These are phyloP conservation scores for Fusarium sp. DNA, from an alignment of 2,329 filamentous ascomycete species.

Conservation along the genomic window DNA sequence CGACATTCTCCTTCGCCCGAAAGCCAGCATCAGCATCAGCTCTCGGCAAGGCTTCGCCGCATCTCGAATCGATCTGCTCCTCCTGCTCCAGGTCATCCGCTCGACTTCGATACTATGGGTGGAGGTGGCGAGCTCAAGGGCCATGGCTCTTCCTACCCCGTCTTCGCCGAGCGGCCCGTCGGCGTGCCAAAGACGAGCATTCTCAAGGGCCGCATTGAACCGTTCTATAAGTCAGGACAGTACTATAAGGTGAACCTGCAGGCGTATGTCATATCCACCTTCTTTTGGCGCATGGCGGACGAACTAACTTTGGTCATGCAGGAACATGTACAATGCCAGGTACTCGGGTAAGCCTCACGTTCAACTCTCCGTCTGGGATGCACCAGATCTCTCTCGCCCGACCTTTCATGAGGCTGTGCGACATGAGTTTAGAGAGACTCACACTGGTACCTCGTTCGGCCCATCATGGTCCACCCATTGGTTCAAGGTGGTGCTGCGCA, in stretches of 20 bases:
- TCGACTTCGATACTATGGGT: conserved; percentile 58
- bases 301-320: conserved; percentile 32
- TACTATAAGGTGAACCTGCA: conserved; percentile 80
- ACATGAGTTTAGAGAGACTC: conserved; percentile 79
- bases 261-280: conserved; percentile 64
- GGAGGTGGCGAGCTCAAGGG: conserved; percentile 59
- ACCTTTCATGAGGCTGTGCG: conserved; percentile 85
- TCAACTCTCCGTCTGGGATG: conserved; percentile 87
- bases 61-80: conserved; percentile 52
- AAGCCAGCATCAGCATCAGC: conserved; percentile 26
- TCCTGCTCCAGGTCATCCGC: conserved; percentile 44
- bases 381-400: conserved; percentile 81
- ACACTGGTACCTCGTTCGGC: conserved; percentile 83
- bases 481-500: conserved; percentile 85
- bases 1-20: conserved; percentile 38
- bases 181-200: conserved; percentile 87
- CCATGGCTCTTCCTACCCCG: conserved; percentile 60
- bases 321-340: conserved; percentile 53
- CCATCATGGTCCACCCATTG: conserved; percentile 98
- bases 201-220: conserved; percentile 83
- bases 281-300: not conserved
- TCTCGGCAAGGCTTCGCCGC: conserved; percentile 43
- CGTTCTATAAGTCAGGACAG: conserved; percentile 83
- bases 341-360: conserved; percentile 78
- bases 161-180: conserved; percentile 63